These are phyloP conservation scores for Erysimum cheiri DNA, from an alignment of 441 rosid genomes.

Conservation along the genomic window DNA sequence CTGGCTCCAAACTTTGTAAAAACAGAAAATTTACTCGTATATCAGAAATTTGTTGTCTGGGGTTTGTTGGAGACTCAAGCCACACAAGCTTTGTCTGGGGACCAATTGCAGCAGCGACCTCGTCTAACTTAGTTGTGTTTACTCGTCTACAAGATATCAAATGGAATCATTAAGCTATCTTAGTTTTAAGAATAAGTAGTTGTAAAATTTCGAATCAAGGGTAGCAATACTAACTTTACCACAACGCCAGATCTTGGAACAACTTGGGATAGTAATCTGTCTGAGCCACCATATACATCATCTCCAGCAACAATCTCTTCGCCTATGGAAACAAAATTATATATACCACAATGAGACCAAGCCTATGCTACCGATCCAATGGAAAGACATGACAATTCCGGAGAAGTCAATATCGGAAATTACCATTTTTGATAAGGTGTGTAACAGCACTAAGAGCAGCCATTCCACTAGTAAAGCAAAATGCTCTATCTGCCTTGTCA, in stretches of 20 bases:
- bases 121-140: constrained; percentile 68
- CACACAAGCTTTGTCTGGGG: constrained; percentile 90
- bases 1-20: background rate
- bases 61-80: constrained; percentile 97
- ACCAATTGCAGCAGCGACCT: constrained; percentile 82
- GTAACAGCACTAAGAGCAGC: constrained; percentile 91
- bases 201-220: constrained; percentile 12
- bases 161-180: constrained; percentile 20
- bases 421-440: constrained; percentile 76
- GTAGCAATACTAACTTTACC: constrained; percentile 68
- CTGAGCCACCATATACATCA: constrained; percentile 94
- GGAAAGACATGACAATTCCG: background rate
- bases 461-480: constrained; percentile 98
- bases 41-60: constrained; percentile 86
- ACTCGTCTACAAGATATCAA: constrained; percentile 65
- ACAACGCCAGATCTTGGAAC: constrained; percentile 76
- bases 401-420: constrained; percentile 6
- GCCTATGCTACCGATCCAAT: background rate
- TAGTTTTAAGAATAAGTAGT: constrained; percentile 23
- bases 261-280: constrained; percentile 82
- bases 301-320: constrained; percentile 94
- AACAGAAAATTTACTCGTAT: constrained; percentile 58
- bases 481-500: constrained; percentile 93
- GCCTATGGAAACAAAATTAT: constrained; percentile 51
- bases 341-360: constrained; percentile 20